These are phyloP conservation scores for Rosa multiflora DNA, from an alignment of 306 rosid genomes.

Conservation along the genomic window DNA sequence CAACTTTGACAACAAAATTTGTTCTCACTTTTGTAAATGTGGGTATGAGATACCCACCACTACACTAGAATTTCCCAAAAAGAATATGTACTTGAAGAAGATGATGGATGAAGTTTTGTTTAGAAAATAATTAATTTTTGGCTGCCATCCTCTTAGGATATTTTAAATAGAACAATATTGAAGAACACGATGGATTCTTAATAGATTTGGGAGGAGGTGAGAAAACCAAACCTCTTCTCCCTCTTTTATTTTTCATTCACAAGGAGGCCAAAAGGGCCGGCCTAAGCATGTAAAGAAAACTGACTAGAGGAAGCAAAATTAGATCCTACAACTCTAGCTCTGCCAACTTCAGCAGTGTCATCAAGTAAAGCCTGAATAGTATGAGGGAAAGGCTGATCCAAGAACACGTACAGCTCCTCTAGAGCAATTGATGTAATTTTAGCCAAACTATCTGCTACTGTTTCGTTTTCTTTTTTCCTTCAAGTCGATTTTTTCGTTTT, in stretches of 20 bases:
- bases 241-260: not conserved
- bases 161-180: no score
- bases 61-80: no score
- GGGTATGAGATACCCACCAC: no score
- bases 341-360: not conserved
- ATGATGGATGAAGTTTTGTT: no score
- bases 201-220: no score
- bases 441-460: not conserved
- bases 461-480: not conserved
- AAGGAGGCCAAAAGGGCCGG: not conserved
- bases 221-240: not conserved
- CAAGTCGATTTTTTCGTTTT: not conserved
- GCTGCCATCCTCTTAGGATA: no score
- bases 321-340: not conserved
- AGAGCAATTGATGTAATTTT: not conserved
- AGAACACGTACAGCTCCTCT: not conserved
- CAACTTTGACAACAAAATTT: no score
- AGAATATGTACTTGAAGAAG: no score
- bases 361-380: not conserved
- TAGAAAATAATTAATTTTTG: no score
- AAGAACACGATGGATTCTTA: no score
- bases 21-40: no score
- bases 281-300: not conserved
- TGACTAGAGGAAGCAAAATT: not conserved
- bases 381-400: not conserved